Evolutionary conservation across 306 rosid species (phyloP).

Genomic region (Erythrophleum fordii): DNA sequence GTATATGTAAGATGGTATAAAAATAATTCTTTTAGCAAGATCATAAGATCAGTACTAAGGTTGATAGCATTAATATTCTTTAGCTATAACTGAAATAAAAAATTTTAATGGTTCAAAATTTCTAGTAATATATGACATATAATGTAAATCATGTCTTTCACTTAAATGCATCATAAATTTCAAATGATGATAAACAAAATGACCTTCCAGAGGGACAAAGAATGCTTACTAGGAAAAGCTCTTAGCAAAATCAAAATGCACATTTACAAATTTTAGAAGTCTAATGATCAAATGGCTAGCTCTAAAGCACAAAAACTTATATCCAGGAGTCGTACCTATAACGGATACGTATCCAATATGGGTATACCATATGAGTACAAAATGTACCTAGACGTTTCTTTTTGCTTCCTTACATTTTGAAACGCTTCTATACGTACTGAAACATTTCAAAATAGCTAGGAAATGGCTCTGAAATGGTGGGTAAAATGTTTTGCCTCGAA

Average conservation of each 20-base stretch:
- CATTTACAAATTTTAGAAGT: conserved; percentile 7
- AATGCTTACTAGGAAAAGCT: background rate
- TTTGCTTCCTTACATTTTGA: too few relatives aligned
- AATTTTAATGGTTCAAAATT: background rate
- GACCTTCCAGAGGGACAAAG: conserved; percentile 28
- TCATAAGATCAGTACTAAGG: background rate
- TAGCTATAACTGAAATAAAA: background rate
- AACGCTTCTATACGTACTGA: too few relatives aligned
- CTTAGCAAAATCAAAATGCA: conserved; percentile 11
- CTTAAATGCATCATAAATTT: background rate
- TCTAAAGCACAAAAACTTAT: too few relatives aligned
- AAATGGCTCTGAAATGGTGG: too few relatives aligned
- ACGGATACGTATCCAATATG: too few relatives aligned
- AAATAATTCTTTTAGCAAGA: conserved; percentile 15
- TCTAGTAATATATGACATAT: background rate
- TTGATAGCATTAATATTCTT: background rate
- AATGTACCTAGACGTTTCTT: too few relatives aligned
- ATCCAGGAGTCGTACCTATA: too few relatives aligned
- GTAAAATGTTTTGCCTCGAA: too few relatives aligned
- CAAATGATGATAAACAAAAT: background rate
- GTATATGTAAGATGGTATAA: conserved; percentile 42
- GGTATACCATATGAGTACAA: too few relatives aligned
- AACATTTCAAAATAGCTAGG: too few relatives aligned
- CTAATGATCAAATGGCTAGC: conserved; percentile 25
- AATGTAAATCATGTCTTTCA: background rate